Evolutionary conservation across 208 protist genomes (phyloP).

Genomic region (Wallacemonas rigidus): DNA sequence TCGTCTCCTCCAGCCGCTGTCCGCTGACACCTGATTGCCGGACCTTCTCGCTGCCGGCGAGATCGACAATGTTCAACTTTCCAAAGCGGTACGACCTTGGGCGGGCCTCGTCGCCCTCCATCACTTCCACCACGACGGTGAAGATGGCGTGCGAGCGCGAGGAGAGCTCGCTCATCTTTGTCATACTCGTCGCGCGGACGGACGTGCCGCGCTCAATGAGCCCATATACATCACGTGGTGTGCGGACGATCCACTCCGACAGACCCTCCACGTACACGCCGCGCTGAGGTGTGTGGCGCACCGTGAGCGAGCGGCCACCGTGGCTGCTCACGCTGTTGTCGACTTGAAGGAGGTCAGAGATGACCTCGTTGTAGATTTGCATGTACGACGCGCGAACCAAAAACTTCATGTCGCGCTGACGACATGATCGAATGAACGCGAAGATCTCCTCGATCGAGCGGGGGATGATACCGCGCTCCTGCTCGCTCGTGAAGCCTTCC

Average conservation of each 20-base stretch:
- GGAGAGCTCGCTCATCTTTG: constrained; percentile 92
- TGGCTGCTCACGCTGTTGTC: constrained; percentile 1
- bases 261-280: constrained; percentile 93
- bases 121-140: constrained; percentile 66
- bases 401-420: constrained; percentile 28
- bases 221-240: constrained; percentile 89
- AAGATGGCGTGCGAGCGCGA: constrained; percentile 97
- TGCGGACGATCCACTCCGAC: constrained; percentile 88
- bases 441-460: constrained; percentile 71
- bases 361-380: constrained; percentile 92
- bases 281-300: constrained; percentile 74
- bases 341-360: constrained; percentile 74
- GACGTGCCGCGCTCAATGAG: constrained; percentile 83
- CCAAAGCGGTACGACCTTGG: constrained; percentile 72
- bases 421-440: constrained; percentile 33
- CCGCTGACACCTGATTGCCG: constrained; percentile 67
- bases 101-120: constrained; percentile 45
- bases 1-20: constrained; percentile 87
- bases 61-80: constrained; percentile 94
- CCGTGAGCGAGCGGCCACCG: constrained; percentile 26
- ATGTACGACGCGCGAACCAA: constrained; percentile 78
- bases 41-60: constrained; percentile 92
- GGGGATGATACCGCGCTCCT: constrained; percentile 82
- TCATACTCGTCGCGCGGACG: constrained; percentile 72
- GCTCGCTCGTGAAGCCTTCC: constrained; percentile 83